Evolutionary conservation across 495 filamentous ascomycete genomes (phyloP), one percentile per base, ranked within the genome.

Genomic region (Penicillium odoratum): DNA sequence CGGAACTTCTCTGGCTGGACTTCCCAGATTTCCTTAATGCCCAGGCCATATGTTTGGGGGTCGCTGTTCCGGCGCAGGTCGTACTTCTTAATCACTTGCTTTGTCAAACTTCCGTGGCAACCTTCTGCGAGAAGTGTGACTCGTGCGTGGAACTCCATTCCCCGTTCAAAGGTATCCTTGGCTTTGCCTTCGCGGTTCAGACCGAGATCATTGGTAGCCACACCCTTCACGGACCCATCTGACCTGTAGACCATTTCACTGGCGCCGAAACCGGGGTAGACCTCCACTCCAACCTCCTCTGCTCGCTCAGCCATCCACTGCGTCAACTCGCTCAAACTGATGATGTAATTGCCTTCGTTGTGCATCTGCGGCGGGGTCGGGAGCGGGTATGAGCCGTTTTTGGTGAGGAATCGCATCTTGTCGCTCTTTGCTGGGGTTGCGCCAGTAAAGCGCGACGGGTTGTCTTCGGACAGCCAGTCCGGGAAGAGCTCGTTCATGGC

Each of bases 21-120:
- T 72, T 99, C 94, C 94, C 94, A 99, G 4, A 99, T 88, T 67
- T 99, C 94, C 73, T 98, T 98, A 30, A 98, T 67, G 7, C 95
- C 95, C 10, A 98, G 81, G 15, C 89, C 95, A 66, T 98, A 98
- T 10, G 95, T 98, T 73, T 98, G 95, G 16, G 87, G 88, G 68
- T 96, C 87, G 73, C 89, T 92, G 66, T 98, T 88, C 47, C 89
- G 81, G 43, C 95, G 83, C 42, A 99, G 79, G 68, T 98, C 92
- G 58, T 88, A 99, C 68, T 96, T 97, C 74, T 95, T 96, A 58
- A 90, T 88, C 45, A 97, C 88, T 72, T 97, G 90, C 78, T 99
- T 99, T 33, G 88, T 92, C 70, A 99, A 75, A 76, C 92, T 96
- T 33, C 94, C 94, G 68, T 99, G 94, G 65, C 95, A 98, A 43